Base-by-base conservation (phyloP, 2,329 filamentous ascomycete genomes). In the Stemphylium lycopersici region DNA sequence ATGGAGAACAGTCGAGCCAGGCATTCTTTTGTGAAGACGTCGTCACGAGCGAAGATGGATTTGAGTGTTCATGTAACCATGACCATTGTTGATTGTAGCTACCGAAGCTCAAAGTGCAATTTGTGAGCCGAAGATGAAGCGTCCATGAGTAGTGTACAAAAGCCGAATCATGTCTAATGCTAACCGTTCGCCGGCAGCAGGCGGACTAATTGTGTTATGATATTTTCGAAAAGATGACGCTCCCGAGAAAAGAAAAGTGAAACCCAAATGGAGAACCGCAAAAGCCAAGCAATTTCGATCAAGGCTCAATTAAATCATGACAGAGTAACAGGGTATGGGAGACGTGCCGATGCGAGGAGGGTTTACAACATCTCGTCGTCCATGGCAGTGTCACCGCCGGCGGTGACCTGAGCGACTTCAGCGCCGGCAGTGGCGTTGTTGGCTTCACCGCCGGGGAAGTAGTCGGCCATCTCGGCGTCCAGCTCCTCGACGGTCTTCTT, bases 401-500 rank as follows among this genome's bases (percentile, higher is more conserved):
- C 67, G 36, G 67, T 79, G 34, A 80, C 78, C 73, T 48, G 78
- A 67, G 55, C 81, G 58, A 79, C 78, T 33, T 59, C 65, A 38
- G 70, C 68, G 39, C 78, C 79, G 56, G 78, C 80, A 38, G 76
- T 74, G 4, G 78, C 72, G 52, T 74, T 73, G 47, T 72, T 76
- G 47, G 77, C 78, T 33, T 76, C 72, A 43, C 72, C 78, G 26
- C 75, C 73, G 48, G 83, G 86, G 74, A 96, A 98, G 80, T 99
- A 99, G 77, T 98, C 95, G 16, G 87, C 88, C 95, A 99, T 99
- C 77, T 99, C 95, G 4, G 91, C 92, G 75, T 99, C 95, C 22
- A 99, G 87, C 80, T 99, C 93, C 74, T 96, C 93, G 1, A 89
- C 87, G 0, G 92, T 96, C 90, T 98, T 99, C 90, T 98, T 98